Conservation (phyloP, 208 protist genomes). For the Crithidia brevicula region DNA sequence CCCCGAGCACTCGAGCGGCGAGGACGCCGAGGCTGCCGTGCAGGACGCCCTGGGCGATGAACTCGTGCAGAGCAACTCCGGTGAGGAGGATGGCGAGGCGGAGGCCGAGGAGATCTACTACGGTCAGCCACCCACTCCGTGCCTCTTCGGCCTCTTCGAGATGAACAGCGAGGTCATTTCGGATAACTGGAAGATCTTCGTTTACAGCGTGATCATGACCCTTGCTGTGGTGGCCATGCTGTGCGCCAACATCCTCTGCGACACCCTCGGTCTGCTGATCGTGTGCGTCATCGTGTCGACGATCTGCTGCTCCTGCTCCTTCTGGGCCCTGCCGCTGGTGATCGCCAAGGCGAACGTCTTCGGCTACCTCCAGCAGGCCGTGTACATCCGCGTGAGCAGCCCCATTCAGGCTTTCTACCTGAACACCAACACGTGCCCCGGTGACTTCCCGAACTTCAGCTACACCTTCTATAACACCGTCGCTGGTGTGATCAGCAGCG, state of each 20-base stretch:
- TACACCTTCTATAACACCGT: slow-evolving; percentile 61
- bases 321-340: slow-evolving; percentile 38
- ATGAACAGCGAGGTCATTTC: slow-evolving; percentile 29
- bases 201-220: slow-evolving; percentile 39
- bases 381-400: slow-evolving; percentile 57
- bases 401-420: slow-evolving; percentile 55
- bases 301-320: slow-evolving; percentile 20
- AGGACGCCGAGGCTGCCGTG: neutral
- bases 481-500: slow-evolving; percentile 43
- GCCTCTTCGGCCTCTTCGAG: slow-evolving; percentile 29
- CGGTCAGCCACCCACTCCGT: slow-evolving; percentile 20
- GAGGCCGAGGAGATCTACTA: slow-evolving; percentile 17
- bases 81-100: neutral
- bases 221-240: slow-evolving; percentile 30
- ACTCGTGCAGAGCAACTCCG: slow-evolving; percentile 4
- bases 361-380: slow-evolving; percentile 21
- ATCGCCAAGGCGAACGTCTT: slow-evolving; percentile 44
- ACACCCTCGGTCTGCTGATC: slow-evolving; percentile 35
- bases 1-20: slow-evolving; percentile 6
- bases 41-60: slow-evolving; percentile 1
- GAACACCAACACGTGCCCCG: slow-evolving; percentile 34
- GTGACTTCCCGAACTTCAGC: slow-evolving; percentile 49
- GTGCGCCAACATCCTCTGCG: slow-evolving; percentile 34
- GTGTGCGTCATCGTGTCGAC: slow-evolving; percentile 24
- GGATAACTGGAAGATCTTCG: slow-evolving; percentile 29